Conservation (phyloP, 495 filamentous ascomycete genomes). For the Tuber umbilicatum region DNA sequence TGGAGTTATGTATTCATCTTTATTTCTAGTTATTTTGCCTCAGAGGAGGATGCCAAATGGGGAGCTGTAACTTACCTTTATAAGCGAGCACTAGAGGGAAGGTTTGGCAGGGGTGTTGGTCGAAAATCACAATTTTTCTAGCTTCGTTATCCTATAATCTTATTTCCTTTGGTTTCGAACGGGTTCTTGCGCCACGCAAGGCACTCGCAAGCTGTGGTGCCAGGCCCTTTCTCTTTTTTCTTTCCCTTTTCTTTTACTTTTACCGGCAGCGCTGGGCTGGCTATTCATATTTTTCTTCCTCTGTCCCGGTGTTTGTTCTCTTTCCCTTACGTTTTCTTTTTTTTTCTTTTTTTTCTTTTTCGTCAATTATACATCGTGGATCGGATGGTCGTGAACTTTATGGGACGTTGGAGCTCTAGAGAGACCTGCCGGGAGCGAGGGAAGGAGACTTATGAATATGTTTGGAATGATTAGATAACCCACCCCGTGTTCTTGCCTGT, state of each 20-base stretch:
- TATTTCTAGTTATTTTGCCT: not conserved
- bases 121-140: constrained; percentile 4
- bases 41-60: not conserved
- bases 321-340: not conserved
- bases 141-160: not conserved
- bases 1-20: not conserved
- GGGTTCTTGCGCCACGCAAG: not conserved
- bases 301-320: not conserved
- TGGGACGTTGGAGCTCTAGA: not conserved
- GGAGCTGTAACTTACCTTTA: constrained; percentile 31
- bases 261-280: constrained; percentile 21
- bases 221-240: constrained; percentile 25
- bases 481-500: not conserved
- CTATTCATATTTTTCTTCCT: constrained; percentile 23
- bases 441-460: not conserved
- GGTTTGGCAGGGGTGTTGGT: constrained; percentile 6
- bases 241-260: constrained; percentile 10
- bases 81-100: constrained; percentile 29
- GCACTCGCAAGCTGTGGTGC: constrained; percentile 8
- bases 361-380: not conserved
- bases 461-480: not conserved
- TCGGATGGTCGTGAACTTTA: not conserved
- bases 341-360: not conserved
- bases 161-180: not conserved
- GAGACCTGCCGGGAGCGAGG: not conserved